phyloP scores from a whole-genome alignment of 2,329 filamentous ascomycete genomes.

The Raffaelea arxii region DNA sequence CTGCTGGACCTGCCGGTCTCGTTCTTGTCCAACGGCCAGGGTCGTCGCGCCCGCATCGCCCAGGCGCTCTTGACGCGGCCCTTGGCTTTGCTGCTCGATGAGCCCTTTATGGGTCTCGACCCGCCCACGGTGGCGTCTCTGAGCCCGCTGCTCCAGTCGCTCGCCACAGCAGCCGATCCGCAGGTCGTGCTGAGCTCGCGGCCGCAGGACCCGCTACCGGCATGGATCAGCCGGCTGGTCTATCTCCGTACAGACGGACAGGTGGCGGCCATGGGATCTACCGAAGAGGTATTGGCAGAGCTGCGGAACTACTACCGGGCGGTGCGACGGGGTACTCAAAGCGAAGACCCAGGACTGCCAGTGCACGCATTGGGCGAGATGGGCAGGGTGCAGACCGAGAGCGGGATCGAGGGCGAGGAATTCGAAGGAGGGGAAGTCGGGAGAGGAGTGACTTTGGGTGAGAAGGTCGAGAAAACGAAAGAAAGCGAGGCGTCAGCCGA shows the following conservation, averaged over 20 bases:
- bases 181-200: constrained; percentile 68
- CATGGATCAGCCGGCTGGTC: constrained; percentile 82
- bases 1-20: constrained; percentile 75
- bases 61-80: constrained; percentile 71
- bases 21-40: constrained; percentile 91
- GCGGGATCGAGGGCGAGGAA: constrained; percentile 26
- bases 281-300: constrained; percentile 48
- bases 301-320: constrained; percentile 37
- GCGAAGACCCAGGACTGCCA: constrained; percentile 38
- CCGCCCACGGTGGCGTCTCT: constrained; percentile 67
- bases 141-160: constrained; percentile 56
- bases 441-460: neutral
- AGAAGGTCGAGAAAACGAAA: too few relatives aligned
- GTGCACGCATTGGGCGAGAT: constrained; percentile 39
- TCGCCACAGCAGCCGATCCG: constrained; percentile 59
- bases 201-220: constrained; percentile 77
- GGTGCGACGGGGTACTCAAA: constrained; percentile 31
- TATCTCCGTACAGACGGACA: constrained; percentile 60
- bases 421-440: constrained; percentile 18
- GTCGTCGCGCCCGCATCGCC: constrained; percentile 75
- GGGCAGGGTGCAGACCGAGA: constrained; percentile 34
- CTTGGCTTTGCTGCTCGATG: constrained; percentile 77
- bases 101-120: constrained; percentile 94
- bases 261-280: constrained; percentile 56
- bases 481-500: too few relatives aligned